Base-by-base conservation (phyloP, 768 basidiomycete genomes). In the Dacryopinax primogenitus region DNA sequence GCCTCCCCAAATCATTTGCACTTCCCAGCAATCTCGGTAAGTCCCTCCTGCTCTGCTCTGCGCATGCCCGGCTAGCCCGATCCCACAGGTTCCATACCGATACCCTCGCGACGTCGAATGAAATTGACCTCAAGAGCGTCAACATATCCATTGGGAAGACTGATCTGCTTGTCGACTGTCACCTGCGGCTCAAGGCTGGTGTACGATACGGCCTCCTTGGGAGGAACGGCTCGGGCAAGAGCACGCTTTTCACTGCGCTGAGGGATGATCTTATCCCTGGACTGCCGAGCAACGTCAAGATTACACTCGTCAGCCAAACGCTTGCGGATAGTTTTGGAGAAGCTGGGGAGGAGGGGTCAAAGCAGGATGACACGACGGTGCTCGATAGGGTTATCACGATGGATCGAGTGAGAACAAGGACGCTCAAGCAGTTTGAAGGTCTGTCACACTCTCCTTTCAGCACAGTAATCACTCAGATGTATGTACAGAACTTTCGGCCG, bases 101-200 rank as follows among this genome's bases (percentile, higher is more conserved):
- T 1, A 73, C 73, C 11, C 68, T 74, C 37, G 71, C 71, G 33
- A 67, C 71, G 0, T 67, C 64, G 6, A 64, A 63, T 32, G 75
- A 83, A 66, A 76, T 86, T 37, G 84, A 86, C 66, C 73, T 86
- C 23, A 78, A 81, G 51, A 79, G 76, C 51, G 80, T 87, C 9
- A 78, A 75, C 28, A 75, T 86, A 33, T 73, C 78, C 16, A 76
- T 86, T 7, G 81, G 81, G 33, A 74, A 79, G 44, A 74, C 73
- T 33, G 84, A 86, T 62, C 73, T 86, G 18, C 72, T 86, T 16
- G 73, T 74, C 13, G 81, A 83, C 68, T 79, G 80, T 1, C 78
- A 81, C 64, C 70, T 87, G n/a, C 74, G 78, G 65, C 71, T 87
- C 15, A 81, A 82, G 64, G 67, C 69, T 0, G 76, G 77, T 1